Conservation (phyloP, 352 stramenopile species). For the Pythium scleroteichum region DNA sequence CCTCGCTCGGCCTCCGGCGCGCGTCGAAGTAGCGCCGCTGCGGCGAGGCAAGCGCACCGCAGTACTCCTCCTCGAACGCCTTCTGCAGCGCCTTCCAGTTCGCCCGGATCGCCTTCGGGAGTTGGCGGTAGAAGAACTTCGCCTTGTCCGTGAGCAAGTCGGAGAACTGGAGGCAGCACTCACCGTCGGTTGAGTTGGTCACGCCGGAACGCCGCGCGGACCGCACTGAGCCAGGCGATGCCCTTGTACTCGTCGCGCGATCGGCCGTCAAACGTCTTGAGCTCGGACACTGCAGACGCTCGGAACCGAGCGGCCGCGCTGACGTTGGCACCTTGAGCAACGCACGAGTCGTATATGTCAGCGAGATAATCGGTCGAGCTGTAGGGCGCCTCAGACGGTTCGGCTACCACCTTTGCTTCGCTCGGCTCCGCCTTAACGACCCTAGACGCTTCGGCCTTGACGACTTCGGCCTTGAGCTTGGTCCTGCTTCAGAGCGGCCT, state of each 20-base stretch:
- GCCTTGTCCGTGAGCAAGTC: constrained; percentile 2
- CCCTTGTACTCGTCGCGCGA: constrained; percentile 17
- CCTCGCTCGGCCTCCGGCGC: constrained; percentile 14
- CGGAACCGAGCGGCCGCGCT: constrained; percentile 12
- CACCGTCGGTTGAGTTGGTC: constrained; percentile 14
- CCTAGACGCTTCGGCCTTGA: not conserved
- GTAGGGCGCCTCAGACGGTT: too few relatives aligned
- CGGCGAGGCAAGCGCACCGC: not conserved
- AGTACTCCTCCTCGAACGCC: constrained; percentile 28
- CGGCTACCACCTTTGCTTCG: too few relatives aligned
- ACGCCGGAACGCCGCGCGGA: constrained; percentile 15
- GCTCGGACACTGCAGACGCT: constrained; percentile 12
- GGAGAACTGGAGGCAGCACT: constrained; percentile 17
- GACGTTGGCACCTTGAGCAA: constrained; percentile 3
- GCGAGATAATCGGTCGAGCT: constrained; percentile 17
- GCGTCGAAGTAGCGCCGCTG: constrained; percentile 14
- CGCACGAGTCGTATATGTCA: constrained; percentile 24
- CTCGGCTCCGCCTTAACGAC: too few relatives aligned
- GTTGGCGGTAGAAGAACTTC: constrained; percentile 25
- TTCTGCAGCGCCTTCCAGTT: constrained; percentile 10
- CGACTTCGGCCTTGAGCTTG: not conserved
- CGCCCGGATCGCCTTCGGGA: not conserved
- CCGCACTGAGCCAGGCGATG: constrained; percentile 1
- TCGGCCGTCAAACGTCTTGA: constrained; percentile 21
- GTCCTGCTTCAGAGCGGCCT: not conserved